Base-by-base conservation (phyloP, 768 basidiomycete genomes). In the Suillus plorans region DNA sequence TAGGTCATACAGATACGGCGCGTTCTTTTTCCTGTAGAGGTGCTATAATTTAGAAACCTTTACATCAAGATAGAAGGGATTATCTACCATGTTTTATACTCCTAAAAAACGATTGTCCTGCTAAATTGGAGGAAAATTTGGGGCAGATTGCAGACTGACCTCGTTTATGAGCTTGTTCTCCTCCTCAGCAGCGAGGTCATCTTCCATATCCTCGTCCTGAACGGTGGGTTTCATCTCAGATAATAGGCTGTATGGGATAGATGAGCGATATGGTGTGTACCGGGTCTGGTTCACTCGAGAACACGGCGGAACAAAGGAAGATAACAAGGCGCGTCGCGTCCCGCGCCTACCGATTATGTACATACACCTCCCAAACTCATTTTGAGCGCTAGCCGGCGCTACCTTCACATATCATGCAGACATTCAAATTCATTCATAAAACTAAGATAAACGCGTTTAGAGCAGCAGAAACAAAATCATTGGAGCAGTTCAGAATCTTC, bases 1-100 rank as follows among this genome's bases (percentile, higher is more conserved):
- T 28, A 97, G 84, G 77, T 99, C 97, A 77, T 99, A 99, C 16
- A 99, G 86, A 79, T 97, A 99, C 14, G 96, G 97, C 61, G 96
- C 94, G 79, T 96, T 97, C 81, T 95, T 95, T 84, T 95, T 95
- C 92, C 92, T 95, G 75, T 58, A 59, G 50, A 65, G 57, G 22
- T 34, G 28, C 42, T 7, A 31, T 42, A 37, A 22, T 41, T 53
- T 63, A 64, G n/a, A 64, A 37, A 12, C n/a, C 44, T 4, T 37
- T 41, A 13, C 36, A 37, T 10, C 10, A 10, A 37, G 57, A 44
- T 1, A 10, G 49, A 45, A 55, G 59, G 25, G 14, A 37, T 45
- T 64, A 56, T 72, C 70, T 70, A 91, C 92, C 92, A 94, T 69
- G 86, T 92, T 78, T 94, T 94, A 74, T 94, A 94, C 76, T 94